A percentile compares a stretch with the other conserved stretches of the same genome.
Conservation (phyloP, 768 basidiomycete genomes). For the Tulasnella sp. region DNA sequence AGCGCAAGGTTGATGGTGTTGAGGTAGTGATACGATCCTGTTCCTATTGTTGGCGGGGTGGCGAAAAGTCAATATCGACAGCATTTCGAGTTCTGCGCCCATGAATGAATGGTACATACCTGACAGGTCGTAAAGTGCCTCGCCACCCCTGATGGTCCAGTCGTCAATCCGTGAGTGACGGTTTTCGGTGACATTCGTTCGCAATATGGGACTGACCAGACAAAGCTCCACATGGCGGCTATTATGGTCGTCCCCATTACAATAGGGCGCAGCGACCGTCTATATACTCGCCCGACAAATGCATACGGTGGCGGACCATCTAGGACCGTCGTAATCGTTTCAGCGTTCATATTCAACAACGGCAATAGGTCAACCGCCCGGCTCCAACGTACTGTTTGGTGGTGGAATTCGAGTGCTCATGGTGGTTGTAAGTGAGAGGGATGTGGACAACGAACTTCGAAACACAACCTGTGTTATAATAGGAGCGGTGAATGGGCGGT, state of each 20-base stretch:
- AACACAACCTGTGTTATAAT: too few species aligned
- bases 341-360: too few species aligned
- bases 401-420: too few species aligned
- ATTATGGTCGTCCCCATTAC: constrained; percentile 36
- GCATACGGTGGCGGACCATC: constrained; percentile 47
- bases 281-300: constrained; percentile 47
- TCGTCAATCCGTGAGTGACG: constrained; percentile 27
- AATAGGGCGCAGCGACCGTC: constrained; percentile 50
- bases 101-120: neutral
- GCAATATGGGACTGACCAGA: constrained; percentile 35
- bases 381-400: too few species aligned
- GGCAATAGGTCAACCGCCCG: too few species aligned
- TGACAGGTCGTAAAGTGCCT: neutral
- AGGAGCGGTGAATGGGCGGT: too few species aligned
- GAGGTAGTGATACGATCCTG: neutral
- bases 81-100: too few species aligned
- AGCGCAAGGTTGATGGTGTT: constrained; percentile 41
- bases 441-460: too few species aligned
- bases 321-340: constrained; percentile 21
- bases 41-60: neutral
- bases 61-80: neutral
- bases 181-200: neutral
- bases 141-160: constrained; percentile 2
- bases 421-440: too few species aligned
- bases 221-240: constrained; percentile 48